Conservation (phyloP, 805 yeast species). For the Spathaspora arborariae region DNA sequence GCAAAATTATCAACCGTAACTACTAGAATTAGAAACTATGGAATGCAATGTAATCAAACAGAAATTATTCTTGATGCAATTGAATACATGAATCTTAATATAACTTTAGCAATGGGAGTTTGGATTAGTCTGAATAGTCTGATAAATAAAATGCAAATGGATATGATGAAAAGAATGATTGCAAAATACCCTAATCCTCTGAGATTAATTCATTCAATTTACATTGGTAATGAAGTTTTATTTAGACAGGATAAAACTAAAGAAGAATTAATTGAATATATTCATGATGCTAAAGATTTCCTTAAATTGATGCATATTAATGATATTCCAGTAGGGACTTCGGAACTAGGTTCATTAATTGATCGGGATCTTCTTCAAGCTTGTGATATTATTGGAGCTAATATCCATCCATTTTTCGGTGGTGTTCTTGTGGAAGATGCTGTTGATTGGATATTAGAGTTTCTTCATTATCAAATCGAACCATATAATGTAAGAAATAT, state of each 20-base stretch:
- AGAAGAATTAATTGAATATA: constrained; percentile 35
- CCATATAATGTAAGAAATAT: constrained; percentile 30
- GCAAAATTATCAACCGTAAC: constrained; percentile 58
- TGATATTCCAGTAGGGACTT: constrained; percentile 56
- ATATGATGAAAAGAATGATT: constrained; percentile 40
- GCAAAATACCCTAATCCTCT: constrained; percentile 36
- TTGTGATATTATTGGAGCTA: constrained; percentile 59
- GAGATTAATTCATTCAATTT: constrained; percentile 45
- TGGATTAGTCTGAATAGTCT: constrained; percentile 52
- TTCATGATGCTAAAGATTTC: constrained; percentile 38
- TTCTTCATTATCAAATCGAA: constrained; percentile 38
- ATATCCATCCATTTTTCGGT: constrained; percentile 65
- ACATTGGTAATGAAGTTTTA: constrained; percentile 62
- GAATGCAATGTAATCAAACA: constrained; percentile 60
- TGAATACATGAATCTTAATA: constrained; percentile 43
- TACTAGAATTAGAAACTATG: constrained; percentile 52
- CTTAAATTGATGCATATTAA: constrained; percentile 25
- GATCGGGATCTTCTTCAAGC: constrained; percentile 33
- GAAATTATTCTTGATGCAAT: constrained; percentile 52
- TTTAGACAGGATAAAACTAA: constrained; percentile 47
- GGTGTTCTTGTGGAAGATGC: constrained; percentile 50
- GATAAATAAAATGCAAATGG: constrained; percentile 44
- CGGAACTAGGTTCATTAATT: constrained; percentile 53
- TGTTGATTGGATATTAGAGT: constrained; percentile 51
- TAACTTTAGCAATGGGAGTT: constrained; percentile 59